These are phyloP conservation scores for Murraya paniculata DNA, from an alignment of 345 rosid genomes.

Conservation along the genomic window DNA sequence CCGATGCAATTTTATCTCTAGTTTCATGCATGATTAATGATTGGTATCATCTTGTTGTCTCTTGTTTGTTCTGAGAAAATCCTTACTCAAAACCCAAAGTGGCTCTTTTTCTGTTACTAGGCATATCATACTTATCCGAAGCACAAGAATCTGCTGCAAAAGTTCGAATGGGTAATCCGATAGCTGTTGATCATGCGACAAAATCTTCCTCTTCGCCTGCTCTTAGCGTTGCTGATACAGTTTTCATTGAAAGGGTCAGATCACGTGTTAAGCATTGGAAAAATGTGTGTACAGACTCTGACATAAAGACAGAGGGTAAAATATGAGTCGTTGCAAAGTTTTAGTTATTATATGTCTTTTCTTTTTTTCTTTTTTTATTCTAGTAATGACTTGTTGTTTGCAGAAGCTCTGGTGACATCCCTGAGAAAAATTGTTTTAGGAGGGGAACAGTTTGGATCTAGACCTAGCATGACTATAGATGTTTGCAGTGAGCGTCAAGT, in stretches of 20 bases:
- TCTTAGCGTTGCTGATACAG: slow-evolving; percentile 60
- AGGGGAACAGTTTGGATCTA: slow-evolving; percentile 56
- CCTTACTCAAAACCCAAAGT: background rate
- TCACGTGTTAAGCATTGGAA: slow-evolving; percentile 74
- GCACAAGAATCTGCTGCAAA: slow-evolving; percentile 71
- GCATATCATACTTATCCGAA: slow-evolving; percentile 84
- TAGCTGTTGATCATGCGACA: slow-evolving; percentile 24
- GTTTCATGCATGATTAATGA: background rate
- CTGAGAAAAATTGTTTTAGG: slow-evolving; percentile 56
- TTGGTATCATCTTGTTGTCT: background rate
- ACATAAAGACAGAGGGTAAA: slow-evolving; percentile 49
- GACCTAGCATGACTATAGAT: slow-evolving; percentile 74
- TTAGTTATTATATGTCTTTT: background rate
- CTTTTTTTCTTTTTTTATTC: slow-evolving; percentile 8
- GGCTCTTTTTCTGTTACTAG: slow-evolving; percentile 31
- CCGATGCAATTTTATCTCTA: background rate
- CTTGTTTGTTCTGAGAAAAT: background rate
- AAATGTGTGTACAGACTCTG: slow-evolving; percentile 40
- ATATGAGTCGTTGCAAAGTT: background rate
- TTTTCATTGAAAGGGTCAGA: slow-evolving; percentile 63
- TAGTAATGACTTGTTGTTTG: slow-evolving; percentile 15
- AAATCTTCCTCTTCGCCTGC: slow-evolving; percentile 38
- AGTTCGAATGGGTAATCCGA: slow-evolving; percentile 52
- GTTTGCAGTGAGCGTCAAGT: slow-evolving; percentile 86
- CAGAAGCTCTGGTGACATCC: slow-evolving; percentile 59